Conservation (phyloP, 257 asterid genomes). For the Fraxinus pennsylvanica region DNA sequence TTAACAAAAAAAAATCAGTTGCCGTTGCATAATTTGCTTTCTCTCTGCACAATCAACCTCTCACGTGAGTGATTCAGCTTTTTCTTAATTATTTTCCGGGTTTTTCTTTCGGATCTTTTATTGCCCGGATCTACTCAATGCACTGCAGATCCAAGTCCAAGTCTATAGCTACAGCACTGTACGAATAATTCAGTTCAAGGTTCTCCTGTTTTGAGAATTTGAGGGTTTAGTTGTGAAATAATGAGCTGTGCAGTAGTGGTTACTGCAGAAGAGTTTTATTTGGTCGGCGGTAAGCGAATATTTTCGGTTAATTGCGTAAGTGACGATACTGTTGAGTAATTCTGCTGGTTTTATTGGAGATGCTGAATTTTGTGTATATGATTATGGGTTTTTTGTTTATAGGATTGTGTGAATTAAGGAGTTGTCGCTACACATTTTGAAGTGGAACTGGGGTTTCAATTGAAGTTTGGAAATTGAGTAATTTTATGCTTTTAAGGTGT, state of each 20-base stretch:
- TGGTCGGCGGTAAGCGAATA: background rate
- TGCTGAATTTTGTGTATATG: constrained; percentile 27
- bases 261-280: background rate
- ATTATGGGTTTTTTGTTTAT: background rate
- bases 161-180: background rate
- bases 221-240: constrained; percentile 10
- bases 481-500: constrained; percentile 20
- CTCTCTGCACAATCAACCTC: constrained; percentile 63
- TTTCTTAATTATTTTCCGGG: constrained; percentile 35
- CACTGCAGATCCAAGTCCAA: constrained; percentile 53
- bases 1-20: background rate
- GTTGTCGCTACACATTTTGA: constrained; percentile 16
- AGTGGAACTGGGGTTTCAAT: constrained; percentile 20
- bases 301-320: constrained; percentile 13
- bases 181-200: constrained; percentile 4
- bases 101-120: constrained; percentile 18
- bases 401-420: constrained; percentile 27
- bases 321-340: constrained; percentile 10
- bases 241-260: background rate
- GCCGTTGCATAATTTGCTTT: constrained; percentile 59
- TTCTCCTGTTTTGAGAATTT: constrained; percentile 17
- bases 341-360: constrained; percentile 20
- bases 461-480: constrained; percentile 22
- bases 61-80: constrained; percentile 58
- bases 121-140: constrained; percentile 40